Evolutionary conservation across 169 alveolate species (phyloP), one percentile per base, ranked within the genome.

Genomic region (Cryptosporidium bovis): DNA sequence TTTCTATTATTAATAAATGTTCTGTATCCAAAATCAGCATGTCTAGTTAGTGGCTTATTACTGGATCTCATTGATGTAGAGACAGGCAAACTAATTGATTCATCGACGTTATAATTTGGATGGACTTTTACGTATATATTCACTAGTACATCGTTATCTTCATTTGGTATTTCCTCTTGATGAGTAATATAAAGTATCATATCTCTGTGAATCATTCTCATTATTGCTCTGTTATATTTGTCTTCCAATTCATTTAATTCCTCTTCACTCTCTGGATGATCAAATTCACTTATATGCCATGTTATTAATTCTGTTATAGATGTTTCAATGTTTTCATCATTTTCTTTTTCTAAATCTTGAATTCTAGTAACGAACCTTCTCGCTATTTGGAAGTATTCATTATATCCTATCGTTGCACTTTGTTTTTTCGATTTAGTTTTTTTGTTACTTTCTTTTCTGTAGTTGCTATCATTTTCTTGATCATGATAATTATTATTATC

Each of bases 1-100:
- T 71, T 53, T 6, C 44, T 2, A 3, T 71, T 31, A 13, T 56
- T 55, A 40, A 6, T 40, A 64, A 71, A 71, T 29, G 84, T 71
- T 10, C 84, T 65, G 67, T 71, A 71, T 44, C 69, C 84, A 55
- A 71, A 71, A 31, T 71, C 84, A 51, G 84, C 84, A 56, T 71
- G 84, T 18, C 67, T 71, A 0, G 84, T 56, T 16, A 71, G 50
- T 33, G 66, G 66, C 16, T 56, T 71, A 1, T 40, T 40, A 27
- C 31, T 55, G 44, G 58, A 40, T n/a, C 71, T 3, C 10, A 40
- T 40, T 51, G 82, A 51, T 24, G 82, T 27, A 31, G 82, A 48
- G 4, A 27, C 65, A 51, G 82, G 82, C 8, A 67, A 50, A 16
- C 51, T 36, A 16, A 65, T 33, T 10, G 51, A 50, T 29, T 67